Evolutionary conservation across 805 yeast genomes (phyloP).

Genomic region (Ascoidea asiatica): DNA sequence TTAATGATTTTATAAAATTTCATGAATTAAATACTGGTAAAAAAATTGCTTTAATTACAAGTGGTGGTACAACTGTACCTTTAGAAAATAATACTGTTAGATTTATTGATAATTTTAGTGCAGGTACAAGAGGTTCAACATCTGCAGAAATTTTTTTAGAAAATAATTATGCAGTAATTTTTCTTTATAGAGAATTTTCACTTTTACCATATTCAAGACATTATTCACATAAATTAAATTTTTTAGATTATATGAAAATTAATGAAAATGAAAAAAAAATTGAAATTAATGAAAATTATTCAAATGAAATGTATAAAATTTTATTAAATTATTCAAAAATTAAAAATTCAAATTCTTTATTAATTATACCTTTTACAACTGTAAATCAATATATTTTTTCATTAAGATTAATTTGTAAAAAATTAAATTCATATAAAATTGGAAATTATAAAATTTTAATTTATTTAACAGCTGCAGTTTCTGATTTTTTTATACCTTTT

Average conservation of each 20-base stretch:
- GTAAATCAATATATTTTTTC: constrained; percentile 91
- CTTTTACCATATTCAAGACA: constrained; percentile 86
- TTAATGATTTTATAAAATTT: constrained; percentile 42
- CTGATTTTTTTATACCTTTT: constrained; percentile 87
- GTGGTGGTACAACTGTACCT: constrained; percentile 98
- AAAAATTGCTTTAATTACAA: constrained; percentile 70
- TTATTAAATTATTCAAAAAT: constrained; percentile 15
- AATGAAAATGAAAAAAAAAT: constrained; percentile 19
- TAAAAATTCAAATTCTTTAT: constrained; percentile 17
- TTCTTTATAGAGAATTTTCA: constrained; percentile 85
- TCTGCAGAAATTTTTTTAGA: constrained; percentile 86
- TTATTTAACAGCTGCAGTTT: constrained; percentile 93
- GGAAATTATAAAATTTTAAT: constrained; percentile 48
- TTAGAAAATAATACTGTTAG: constrained; percentile 93
- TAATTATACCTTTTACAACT: constrained; percentile 82
- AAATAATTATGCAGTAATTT: constrained; percentile 82
- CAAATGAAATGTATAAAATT: constrained; percentile 44
- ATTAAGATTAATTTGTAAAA: constrained; percentile 48
- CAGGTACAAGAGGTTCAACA: constrained; percentile 96
- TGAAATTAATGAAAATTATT: constrained; percentile 46
- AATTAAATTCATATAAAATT: constrained; percentile 28
- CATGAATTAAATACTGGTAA: constrained; percentile 31
- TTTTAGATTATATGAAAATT: constrained; percentile 63
- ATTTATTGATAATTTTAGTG: constrained; percentile 91
- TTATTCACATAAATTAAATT: constrained; percentile 48